These are phyloP conservation scores for Myriosclerotinia scirpicola DNA, from an alignment of 2,329 filamentous ascomycete species.

Conservation along the genomic window DNA sequence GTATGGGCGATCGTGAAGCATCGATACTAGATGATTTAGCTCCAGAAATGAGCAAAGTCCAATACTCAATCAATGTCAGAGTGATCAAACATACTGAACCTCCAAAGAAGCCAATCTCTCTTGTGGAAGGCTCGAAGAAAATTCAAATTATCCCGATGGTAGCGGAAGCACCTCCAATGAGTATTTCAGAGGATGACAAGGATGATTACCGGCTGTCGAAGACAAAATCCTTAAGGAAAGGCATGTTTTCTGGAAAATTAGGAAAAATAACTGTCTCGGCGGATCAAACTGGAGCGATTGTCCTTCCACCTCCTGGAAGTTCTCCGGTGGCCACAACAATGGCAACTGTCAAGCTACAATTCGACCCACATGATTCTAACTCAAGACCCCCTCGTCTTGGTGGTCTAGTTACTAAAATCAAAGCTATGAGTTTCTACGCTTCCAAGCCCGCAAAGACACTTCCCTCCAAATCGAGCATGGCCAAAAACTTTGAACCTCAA, in stretches of 20 bases:
- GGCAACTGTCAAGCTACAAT: conserved; percentile 38
- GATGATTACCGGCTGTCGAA: conserved; percentile 36
- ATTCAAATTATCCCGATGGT: conserved; percentile 37
- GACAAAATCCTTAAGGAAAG: conserved; percentile 38
- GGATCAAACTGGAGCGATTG: conserved; percentile 37
- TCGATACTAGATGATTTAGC: conserved; percentile 36
- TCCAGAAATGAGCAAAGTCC: conserved; percentile 38
- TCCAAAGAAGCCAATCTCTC: conserved; percentile 30
- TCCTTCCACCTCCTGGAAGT: conserved; percentile 34
- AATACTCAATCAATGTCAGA: conserved; percentile 37
- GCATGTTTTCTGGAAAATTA: conserved; percentile 40
- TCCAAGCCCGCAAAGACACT: conserved; percentile 30
- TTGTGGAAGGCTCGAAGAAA: conserved; percentile 34
- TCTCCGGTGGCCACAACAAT: conserved; percentile 32
- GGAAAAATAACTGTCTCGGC: conserved; percentile 40
- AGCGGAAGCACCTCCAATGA: conserved; percentile 38
- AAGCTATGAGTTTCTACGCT: conserved; percentile 35
- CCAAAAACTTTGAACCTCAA: conserved; percentile 31
- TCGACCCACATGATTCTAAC: conserved; percentile 36
- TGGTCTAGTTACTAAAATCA: conserved; percentile 38
- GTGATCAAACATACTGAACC: conserved; percentile 34
- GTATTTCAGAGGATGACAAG: conserved; percentile 28
- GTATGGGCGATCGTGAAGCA: conserved; percentile 35
- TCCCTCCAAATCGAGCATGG: conserved; percentile 29
- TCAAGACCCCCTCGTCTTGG: conserved; percentile 39